Percentiles rank a stretch among this genome's conserved stretches.
phyloP scores from a whole-genome alignment of 306 rosid genomes.

The Pyrus communis region DNA sequence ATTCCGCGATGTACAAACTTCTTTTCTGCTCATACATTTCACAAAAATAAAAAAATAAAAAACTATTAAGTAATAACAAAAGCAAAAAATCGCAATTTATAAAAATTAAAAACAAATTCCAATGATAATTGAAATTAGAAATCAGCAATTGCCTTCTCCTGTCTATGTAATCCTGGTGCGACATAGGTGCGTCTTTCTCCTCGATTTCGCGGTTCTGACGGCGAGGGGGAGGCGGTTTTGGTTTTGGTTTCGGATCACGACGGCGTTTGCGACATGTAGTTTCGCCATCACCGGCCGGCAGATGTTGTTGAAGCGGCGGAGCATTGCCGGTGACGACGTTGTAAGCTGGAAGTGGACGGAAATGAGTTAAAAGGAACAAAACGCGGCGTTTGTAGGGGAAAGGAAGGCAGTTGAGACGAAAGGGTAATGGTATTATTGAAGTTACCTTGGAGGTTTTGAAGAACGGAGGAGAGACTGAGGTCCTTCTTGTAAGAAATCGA shows the following conservation, averaged over 20 bases:
- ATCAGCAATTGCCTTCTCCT: constrained; percentile 44
- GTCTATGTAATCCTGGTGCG: constrained; percentile 61
- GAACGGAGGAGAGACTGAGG: constrained; percentile 60
- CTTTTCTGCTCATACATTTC: constrained; percentile 44
- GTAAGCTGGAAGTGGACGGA: constrained; percentile 42
- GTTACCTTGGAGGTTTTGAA: constrained; percentile 54
- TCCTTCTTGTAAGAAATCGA: constrained; percentile 68
- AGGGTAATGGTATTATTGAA: neutral
- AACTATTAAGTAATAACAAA: neutral
- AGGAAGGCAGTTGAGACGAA: neutral
- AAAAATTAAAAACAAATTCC: neutral
- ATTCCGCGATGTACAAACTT: constrained; percentile 28
- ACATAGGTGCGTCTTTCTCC: constrained; percentile 45
- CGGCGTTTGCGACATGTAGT: constrained; percentile 33
- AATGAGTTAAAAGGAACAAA: neutral
- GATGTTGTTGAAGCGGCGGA: constrained; percentile 22
- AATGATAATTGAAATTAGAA: neutral
- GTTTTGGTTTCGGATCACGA: constrained; percentile 17
- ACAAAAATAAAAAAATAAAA: neutral
- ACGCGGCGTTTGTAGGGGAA: neutral
- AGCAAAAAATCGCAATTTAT: neutral
- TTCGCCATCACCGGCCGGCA: constrained; percentile 3
- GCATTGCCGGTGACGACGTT: constrained; percentile 59
- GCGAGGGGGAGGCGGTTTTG: constrained; percentile 1
- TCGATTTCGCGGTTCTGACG: constrained; percentile 1